Evolutionary conservation across 129 eudicot species (phyloP).

Genomic region (sunflower (Helianthus annuus)): HanXRQr2.0-SUNRISE NC_035445.2:137534405-137534904

Average conservation of each 20-base stretch:
- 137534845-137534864: conserved; percentile 20
- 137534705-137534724: conserved; percentile 74
- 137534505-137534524: conserved; percentile 85
- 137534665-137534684: conserved; percentile 75
- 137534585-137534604: conserved; percentile 89
- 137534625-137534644: conserved; percentile 96
- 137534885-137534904: background rate
- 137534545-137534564: conserved; percentile 72
- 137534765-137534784: conserved; percentile 78
- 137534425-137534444: conserved; percentile 91
- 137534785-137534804: conserved; percentile 93
- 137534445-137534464: conserved; percentile 86
- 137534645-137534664: conserved; percentile 85
- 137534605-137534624: conserved; percentile 92
- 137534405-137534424: conserved; percentile 90
- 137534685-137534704: conserved; percentile 72
- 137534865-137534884: conserved; percentile 1
- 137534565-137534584: conserved; percentile 89
- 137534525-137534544: conserved; percentile 85
- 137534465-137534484: conserved; percentile 73
- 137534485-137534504: conserved; percentile 77
- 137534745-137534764: conserved; percentile 97
- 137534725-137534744: conserved; percentile 75
- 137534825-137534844: conserved; percentile 50
- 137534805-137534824: conserved; percentile 79